Base-by-base conservation (phyloP, 2,329 filamentous ascomycete species). In the Neofusicoccum laricinum region DNA sequence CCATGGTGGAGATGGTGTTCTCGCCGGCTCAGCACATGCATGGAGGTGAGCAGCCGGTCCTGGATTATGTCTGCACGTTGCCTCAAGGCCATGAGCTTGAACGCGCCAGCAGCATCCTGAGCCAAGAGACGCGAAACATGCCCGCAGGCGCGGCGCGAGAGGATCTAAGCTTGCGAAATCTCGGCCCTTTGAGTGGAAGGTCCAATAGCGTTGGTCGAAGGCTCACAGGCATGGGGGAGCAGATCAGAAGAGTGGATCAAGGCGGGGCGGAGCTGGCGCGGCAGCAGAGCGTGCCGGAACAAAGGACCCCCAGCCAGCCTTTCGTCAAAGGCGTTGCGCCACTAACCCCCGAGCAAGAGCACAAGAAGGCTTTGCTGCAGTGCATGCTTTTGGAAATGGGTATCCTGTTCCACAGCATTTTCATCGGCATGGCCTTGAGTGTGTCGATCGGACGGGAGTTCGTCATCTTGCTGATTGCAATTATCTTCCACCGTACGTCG, bases 1-100 rank as follows among this genome's bases (percentile, higher is more conserved):
- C 96, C 7, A 86, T 87, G 2, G 85, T 97, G 58, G 94, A 98
- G 76, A 96, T 95, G 79, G 92, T 92, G 75, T 88, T 97, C 69
- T 92, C 92, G 0, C 90, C 89, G 59, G 51, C 21, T 4, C 36
- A 21, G n/a, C 38, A 57, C n/a, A 17, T 30, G 36, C 36, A 50
- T 17, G 36, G 81, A 67, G 81, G 77, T 15, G 81, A 85, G 74
- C 84, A 85, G 71, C 7, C 7, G 40, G 89, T 86, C 69, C 85
- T 88, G 73, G 84, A 89, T 1, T 80, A 91, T 19, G 17, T 32
- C 8, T 36, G 61, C 7, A 32, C n/a, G 21, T 4, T 14, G 15
- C 11, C 12, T 15, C n/a, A 12, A 17, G 17, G 40, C 10, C 1
- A 4, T 8, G 30, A 38, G 19, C 5, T 36, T 36, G 38, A n/a